Conservation (phyloP, 164 flowering plant genomes). For the Hamamelis virginiana region DNA sequence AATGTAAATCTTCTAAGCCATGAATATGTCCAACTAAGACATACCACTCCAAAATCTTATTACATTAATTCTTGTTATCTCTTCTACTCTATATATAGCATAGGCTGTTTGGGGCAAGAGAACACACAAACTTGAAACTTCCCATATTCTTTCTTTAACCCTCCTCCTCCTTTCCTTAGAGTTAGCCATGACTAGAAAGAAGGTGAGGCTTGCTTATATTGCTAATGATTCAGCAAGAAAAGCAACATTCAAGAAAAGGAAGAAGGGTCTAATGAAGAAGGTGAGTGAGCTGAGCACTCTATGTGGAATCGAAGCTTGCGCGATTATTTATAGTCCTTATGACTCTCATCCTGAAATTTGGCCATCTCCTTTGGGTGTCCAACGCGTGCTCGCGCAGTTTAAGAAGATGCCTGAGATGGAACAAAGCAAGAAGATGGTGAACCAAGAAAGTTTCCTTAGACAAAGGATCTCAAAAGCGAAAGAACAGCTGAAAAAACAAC, state of each 20-base stretch:
- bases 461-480: conserved; percentile 42
- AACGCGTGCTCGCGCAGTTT: conserved; percentile 39
- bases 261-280: conserved; percentile 64
- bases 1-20: neutral
- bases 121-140: neutral
- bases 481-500: conserved; percentile 46
- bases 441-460: conserved; percentile 56
- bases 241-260: conserved; percentile 66
- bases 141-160: neutral
- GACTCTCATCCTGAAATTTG: conserved; percentile 57
- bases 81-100: conserved; percentile 9
- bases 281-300: conserved; percentile 63
- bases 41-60: neutral
- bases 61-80: neutral
- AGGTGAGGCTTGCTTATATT: conserved; percentile 62
- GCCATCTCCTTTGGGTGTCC: conserved; percentile 46
- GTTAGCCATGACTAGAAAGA: conserved; percentile 60
- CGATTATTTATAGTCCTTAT: conserved; percentile 42
- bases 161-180: neutral
- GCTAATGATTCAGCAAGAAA: conserved; percentile 53
- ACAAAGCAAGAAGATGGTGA: conserved; percentile 73
- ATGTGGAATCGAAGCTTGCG: conserved; percentile 60
- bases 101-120: neutral
- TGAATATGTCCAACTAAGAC: neutral
- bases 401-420: conserved; percentile 62